phyloP scores from a whole-genome alignment of 352 stramenopile genomes.

The Phytophthora ramorum region DNA sequence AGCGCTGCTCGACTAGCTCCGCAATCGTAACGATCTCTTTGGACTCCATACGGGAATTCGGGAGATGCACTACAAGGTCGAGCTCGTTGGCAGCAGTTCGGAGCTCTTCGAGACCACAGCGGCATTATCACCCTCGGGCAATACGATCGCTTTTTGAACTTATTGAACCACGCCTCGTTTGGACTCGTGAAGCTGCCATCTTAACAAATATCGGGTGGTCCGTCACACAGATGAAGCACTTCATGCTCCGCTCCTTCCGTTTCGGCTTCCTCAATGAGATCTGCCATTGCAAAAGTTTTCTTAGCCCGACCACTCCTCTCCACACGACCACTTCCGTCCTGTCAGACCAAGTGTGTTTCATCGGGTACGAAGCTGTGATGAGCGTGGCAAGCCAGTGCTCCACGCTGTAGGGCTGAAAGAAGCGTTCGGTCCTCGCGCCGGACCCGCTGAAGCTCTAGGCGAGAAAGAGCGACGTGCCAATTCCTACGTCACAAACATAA shows the following conservation, averaged over 20 bases:
- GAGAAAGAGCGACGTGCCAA: no score
- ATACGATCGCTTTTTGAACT: background rate
- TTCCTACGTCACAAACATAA: no score
- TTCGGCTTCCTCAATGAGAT: background rate
- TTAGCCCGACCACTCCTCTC: background rate
- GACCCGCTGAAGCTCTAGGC: no score
- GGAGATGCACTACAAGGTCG: background rate
- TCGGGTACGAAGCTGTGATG: no score
- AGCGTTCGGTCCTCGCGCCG: no score
- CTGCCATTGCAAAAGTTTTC: background rate
- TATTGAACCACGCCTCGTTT: background rate
- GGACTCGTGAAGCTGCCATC: slow-evolving; percentile 3
- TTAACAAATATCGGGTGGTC: background rate
- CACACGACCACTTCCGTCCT: background rate
- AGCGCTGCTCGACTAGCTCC: slow-evolving; percentile 6
- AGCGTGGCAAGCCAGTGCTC: no score
- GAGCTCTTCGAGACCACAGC: slow-evolving; percentile 9
- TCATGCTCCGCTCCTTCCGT: background rate
- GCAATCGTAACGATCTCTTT: background rate
- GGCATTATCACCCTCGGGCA: slow-evolving; percentile 4
- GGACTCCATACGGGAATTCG: background rate
- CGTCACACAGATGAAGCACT: background rate
- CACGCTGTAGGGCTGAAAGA: no score
- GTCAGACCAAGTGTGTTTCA: no score
- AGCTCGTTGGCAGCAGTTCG: slow-evolving; percentile 4